Evolutionary conservation across 805 yeast species (phyloP).

Genomic region (Candida xiaguanensis): DNA sequence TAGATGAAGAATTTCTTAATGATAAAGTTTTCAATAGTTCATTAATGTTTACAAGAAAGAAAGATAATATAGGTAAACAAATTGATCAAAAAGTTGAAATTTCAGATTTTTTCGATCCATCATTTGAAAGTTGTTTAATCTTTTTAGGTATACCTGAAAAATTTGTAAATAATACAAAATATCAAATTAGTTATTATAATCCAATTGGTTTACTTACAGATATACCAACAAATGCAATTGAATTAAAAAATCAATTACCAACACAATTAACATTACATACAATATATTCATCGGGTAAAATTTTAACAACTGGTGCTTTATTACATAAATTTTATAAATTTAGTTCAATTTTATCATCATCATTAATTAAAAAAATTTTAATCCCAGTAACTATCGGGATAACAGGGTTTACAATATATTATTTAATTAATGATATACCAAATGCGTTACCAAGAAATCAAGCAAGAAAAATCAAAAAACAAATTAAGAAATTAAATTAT

Average conservation of each 20-base stretch:
- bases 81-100: slow-evolving; percentile 59
- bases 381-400: slow-evolving; percentile 52
- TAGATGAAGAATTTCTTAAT: slow-evolving; percentile 59
- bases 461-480: slow-evolving; percentile 63
- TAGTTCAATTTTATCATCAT: slow-evolving; percentile 33
- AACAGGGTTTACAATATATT: slow-evolving; percentile 52
- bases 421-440: slow-evolving; percentile 77
- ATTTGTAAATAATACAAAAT: slow-evolving; percentile 21
- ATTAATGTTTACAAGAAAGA: slow-evolving; percentile 77
- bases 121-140: slow-evolving; percentile 54
- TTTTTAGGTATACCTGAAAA: slow-evolving; percentile 40
- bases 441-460: slow-evolving; percentile 83
- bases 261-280: slow-evolving; percentile 40
- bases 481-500: slow-evolving; percentile 68
- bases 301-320: slow-evolving; percentile 40
- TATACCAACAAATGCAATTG: slow-evolving; percentile 26
- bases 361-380: slow-evolving; percentile 43
- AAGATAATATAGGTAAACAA: slow-evolving; percentile 57
- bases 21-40: slow-evolving; percentile 65
- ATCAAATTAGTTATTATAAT: slow-evolving; percentile 29
- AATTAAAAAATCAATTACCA: slow-evolving; percentile 30
- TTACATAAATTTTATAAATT: slow-evolving; percentile 34
- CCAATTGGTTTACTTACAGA: slow-evolving; percentile 28
- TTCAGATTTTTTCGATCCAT: slow-evolving; percentile 78
- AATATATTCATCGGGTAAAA: slow-evolving; percentile 34